Evolutionary conservation across 805 yeast species (phyloP), one percentile per base, ranked within the genome.

Genomic region (Saturnispora sanitii): DNA sequence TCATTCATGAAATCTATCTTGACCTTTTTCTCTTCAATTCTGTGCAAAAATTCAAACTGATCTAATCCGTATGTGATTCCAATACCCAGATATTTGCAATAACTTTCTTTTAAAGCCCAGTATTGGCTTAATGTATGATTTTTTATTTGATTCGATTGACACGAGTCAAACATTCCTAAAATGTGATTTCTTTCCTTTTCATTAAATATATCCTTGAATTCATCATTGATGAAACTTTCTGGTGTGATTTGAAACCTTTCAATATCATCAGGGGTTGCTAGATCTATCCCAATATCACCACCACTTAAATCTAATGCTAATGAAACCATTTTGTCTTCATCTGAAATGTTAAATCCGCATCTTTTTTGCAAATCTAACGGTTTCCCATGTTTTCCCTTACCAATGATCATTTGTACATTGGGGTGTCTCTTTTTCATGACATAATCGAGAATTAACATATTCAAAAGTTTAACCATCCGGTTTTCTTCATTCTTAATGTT

Each of bases 41-140:
- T 8, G 9, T 21, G 26, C 11, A 16, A 11, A 38, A 55, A 56
- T 34, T 53, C 52, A 42, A 53, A 58, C 3, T 47, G 35, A 15
- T 47, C 38, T 29, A 61, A 48, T 9, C 60, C 60, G 13, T 44
- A 32, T 17, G 54, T 49, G 12, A 76, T 55, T 0, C 94, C 94
- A 15, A 67, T 58, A 0, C 94, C 94, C 2, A 70, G 49, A 29
- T 68, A 71, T 51, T 84, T 84, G 6, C 83, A 70, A 51, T 75
- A 81, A 17, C 85, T 75, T 54, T 84, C 95, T 53, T 84, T 84
- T 40, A 84, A 56, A 0, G 94, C 82, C 95, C 95, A 84, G 27
- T 70, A 66, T 30, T 74, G 75, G 16, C 80, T 71, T 49, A 71
- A 8, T 43, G 26, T 12, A 38, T 30, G 13, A 62, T 47, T 6